A percentile compares a stretch with the other conserved stretches of the same genome.
Conservation (phyloP, 2,329 filamentous ascomycete genomes). For the Tolypocladium ovalisporum region DNA sequence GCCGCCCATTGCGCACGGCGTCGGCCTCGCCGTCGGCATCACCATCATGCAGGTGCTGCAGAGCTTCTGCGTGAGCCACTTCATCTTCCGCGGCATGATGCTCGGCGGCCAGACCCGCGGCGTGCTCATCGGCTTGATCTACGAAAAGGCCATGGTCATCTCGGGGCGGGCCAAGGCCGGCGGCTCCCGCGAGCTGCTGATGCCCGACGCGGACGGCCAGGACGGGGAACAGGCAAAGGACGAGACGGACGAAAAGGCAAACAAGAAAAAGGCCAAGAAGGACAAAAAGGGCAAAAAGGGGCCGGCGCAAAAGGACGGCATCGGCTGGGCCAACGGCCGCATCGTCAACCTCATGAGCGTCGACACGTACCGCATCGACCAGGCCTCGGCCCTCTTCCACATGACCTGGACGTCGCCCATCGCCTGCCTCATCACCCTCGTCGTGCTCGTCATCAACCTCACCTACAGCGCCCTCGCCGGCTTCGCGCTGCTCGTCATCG, state of each 20-base stretch:
- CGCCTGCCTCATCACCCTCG: conserved; percentile 65
- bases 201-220: conserved; percentile 30
- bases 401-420: conserved; percentile 83
- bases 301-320: conserved; percentile 44
- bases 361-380: conserved; percentile 86
- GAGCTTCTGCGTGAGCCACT: conserved; percentile 76
- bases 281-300: conserved; percentile 29
- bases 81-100: conserved; percentile 87
- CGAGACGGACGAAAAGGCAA: conserved; percentile 18
- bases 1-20: conserved; percentile 62
- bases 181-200: conserved; percentile 32
- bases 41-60: conserved; percentile 77
- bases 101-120: conserved; percentile 76
- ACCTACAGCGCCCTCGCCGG: conserved; percentile 84
- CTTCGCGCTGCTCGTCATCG: conserved; percentile 70
- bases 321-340: conserved; percentile 85
- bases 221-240: conserved; percentile 22
- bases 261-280: conserved; percentile 20
- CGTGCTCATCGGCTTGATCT: conserved; percentile 75
- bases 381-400: conserved; percentile 81
- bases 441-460: conserved; percentile 75
- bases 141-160: conserved; percentile 84
- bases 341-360: conserved; percentile 93
- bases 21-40: conserved; percentile 77
- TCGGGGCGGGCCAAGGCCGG: conserved; percentile 83